Evolutionary conservation across 129 eudicot genomes (phyloP), one percentile per base, ranked within the genome.

Genomic region (Escallonia herrerae): DNA sequence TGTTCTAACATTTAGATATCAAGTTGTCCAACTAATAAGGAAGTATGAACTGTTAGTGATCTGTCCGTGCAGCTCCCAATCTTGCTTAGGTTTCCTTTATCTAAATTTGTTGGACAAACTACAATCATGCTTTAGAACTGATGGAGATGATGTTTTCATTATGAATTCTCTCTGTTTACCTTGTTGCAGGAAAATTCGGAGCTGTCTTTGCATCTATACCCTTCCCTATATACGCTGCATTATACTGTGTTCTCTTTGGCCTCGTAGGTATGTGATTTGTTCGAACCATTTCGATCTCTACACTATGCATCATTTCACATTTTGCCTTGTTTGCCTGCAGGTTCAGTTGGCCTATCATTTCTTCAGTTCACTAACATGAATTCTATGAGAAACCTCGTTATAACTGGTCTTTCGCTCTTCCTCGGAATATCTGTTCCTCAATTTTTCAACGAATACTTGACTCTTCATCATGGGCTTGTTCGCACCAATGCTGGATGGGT

Each of bases 161-260:
- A 53, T 2, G 7, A 53, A 14, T 11, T 53, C 7, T 2, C 15
- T 53, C 58, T 3, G 6, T 5, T 45, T 45, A 14, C 13, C 58
- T 13, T 37, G 3, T 49, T 85, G 76, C 90, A 94, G 99, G 99
- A 42, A 94, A 94, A 82, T 94, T 94, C 70, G 99, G 99, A 77
- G 99, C 99, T 33, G 97, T 89, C 63, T 94, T 94, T 80, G 99
- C 99, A 56, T 94, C 97, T 2, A 94, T 94, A 61, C 99, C 99
- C 3, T 86, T 94, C 64, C 93, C 99, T 5, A 94, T 94, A 78
- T 94, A 77, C 52, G 99, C 99, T 41, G 99, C 95, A 42, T 60
- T 89, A 50, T 94, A 94, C 70, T 89, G 99, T 76, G 73, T 94
- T 79, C 93, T 94, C n/a, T 94, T 94, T 60, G 99, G 99, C 69